Conservation (phyloP, 768 basidiomycete genomes). For the Lanmaoa pseudosensibilis region DNA sequence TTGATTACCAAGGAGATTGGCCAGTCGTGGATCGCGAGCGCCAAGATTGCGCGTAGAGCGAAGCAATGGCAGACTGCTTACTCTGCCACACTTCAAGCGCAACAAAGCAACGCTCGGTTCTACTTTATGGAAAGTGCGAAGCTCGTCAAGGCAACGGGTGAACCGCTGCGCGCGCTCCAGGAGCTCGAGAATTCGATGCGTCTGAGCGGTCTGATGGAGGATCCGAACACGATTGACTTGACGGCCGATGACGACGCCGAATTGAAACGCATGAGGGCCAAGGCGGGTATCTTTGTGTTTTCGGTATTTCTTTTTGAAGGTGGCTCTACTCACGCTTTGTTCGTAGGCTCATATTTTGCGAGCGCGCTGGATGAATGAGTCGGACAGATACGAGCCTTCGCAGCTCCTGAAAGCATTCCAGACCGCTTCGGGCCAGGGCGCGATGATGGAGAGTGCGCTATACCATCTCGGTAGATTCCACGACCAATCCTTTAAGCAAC, state of each 20-base stretch:
- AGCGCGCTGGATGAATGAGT: slow-evolving; percentile 92
- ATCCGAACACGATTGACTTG: slow-evolving; percentile 52
- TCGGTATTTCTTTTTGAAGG: background rate
- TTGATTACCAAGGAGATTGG: slow-evolving; percentile 64
- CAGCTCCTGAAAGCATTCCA: slow-evolving; percentile 61
- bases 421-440: slow-evolving; percentile 47
- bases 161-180: slow-evolving; percentile 81
- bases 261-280: slow-evolving; percentile 59
- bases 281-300: slow-evolving; percentile 45
- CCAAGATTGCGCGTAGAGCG: slow-evolving; percentile 96
- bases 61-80: slow-evolving; percentile 97
- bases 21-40: slow-evolving; percentile 84
- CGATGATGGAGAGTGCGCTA: slow-evolving; percentile 77
- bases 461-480: slow-evolving; percentile 90
- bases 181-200: slow-evolving; percentile 79
- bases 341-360: slow-evolving; percentile 72
- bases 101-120: slow-evolving; percentile 66
- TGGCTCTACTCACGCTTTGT: background rate
- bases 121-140: slow-evolving; percentile 91
- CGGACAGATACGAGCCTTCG: slow-evolving; percentile 72
- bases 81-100: slow-evolving; percentile 89
- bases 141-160: slow-evolving; percentile 73
- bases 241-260: slow-evolving; percentile 52
- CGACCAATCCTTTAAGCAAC: slow-evolving; percentile 67
- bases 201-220: slow-evolving; percentile 47